Conservation (phyloP, 2,329 filamentous ascomycete species). For the Cercospora zeae-maydis region DNA sequence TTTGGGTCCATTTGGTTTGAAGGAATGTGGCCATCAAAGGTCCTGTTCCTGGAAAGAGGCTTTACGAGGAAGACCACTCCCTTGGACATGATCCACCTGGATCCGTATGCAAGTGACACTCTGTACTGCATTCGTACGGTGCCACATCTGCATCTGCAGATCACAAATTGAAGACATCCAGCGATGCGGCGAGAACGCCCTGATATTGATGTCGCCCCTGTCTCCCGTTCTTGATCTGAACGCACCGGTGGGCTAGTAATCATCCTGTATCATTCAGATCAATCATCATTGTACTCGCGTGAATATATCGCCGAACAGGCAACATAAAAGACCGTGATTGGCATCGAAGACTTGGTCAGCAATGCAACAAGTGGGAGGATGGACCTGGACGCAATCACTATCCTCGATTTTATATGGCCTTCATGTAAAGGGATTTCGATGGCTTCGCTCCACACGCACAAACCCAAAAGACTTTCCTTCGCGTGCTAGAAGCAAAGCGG, state of each 20-base stretch:
- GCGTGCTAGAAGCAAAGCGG: neutral
- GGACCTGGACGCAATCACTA: neutral
- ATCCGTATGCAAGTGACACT: too few species aligned
- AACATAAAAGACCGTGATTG: neutral
- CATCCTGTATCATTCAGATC: neutral
- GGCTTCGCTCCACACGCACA: neutral
- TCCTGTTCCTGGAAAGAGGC: too few species aligned
- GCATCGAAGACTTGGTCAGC: neutral
- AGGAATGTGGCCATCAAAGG: too few species aligned
- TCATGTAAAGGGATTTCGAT: neutral
- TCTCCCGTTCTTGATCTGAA: neutral
- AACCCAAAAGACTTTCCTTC: neutral
- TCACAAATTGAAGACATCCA: too few species aligned
- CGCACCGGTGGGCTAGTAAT: neutral
- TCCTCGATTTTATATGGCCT: neutral
- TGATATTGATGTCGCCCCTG: too few species aligned
- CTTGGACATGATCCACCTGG: too few species aligned
- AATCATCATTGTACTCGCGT: neutral
- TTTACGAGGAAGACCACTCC: too few species aligned
- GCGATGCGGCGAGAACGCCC: too few species aligned
- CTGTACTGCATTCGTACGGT: too few species aligned
- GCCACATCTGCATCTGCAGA: too few species aligned
- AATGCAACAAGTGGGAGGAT: neutral
- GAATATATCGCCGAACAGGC: neutral
- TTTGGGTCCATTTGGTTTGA: slow-evolving; percentile 9